Base-by-base conservation (phyloP, 108 stramenopile species). In the Skeletonema marinoi region DNA sequence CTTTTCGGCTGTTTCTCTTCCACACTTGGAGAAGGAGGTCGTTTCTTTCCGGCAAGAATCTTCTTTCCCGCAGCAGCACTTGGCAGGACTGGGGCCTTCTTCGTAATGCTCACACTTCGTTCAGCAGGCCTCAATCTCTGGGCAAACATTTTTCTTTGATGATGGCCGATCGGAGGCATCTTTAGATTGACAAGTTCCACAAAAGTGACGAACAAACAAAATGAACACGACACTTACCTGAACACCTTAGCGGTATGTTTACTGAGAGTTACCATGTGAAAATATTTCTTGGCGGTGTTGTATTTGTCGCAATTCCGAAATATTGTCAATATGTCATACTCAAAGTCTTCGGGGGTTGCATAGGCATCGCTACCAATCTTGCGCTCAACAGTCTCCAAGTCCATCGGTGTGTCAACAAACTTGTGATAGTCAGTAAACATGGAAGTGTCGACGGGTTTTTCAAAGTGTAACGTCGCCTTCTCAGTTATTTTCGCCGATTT, bases 271-370 rank as follows among this genome's bases (percentile, higher is more conserved):
- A 95, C 86, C 56, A 95, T 80, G 54, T 91, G 94, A 36, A 84
- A 68, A 32, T 84, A 81, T 11, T 83, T 84, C 63, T 90, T 87
- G 6, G 81, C 78, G 14, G 71, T 65, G 59, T 95, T 91, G 79
- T 93, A 95, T 5, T 73, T 69, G n/a, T 92, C 89, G 71, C 92
- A 92, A 60, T 95, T 95, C 65, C 81, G 81, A 64, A 93, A 95
- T 30, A 95, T 89, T 1, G 93, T 78, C 21, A 80, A 56, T 33
- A 95, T 73, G 70, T 95, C 94, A 66, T 90, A 92, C 64, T 95
- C 94, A 78, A 95, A 95, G 69, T 95, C 94, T 83, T 78, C 78
- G 6, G 78, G 79, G 8, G 75, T 80, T 16, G 36, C 21, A 75
- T 78, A 93, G 5, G 61, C 46, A 31, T 72, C 87, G 9, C 29